Base-by-base conservation (phyloP, 2,329 filamentous ascomycete species). In the Chaetoscypha palmicola region DNA sequence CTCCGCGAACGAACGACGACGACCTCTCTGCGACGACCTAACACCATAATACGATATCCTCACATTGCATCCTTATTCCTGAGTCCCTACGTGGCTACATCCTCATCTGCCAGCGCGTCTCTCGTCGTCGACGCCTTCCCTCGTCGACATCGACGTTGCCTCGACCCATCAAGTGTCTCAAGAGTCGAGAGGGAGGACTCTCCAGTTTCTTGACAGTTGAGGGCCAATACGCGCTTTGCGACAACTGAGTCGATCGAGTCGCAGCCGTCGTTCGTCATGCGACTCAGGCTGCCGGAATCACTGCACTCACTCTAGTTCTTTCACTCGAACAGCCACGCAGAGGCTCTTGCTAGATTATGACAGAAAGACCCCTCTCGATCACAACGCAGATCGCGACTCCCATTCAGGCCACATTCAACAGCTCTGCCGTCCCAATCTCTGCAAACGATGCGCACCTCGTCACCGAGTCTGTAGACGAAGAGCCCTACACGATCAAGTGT, bases 401-500 rank as follows among this genome's bases (percentile, higher is more conserved):
- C 45, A 52, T 45, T 34, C 58, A 55, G 42, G 45, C 48, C 41
- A 48, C 55, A 38, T 49, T 52, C 33, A 49, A 51, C 42, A n/a
- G n/a, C n/a, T 42, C 57, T 26, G 41, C 53, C 14, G 39, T 46
- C 23, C 45, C 53, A 19, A 47, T 50, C 39, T 51, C 54, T 30
- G 32, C 47, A 26, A 49, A 50, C 43, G 59, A 59, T 56, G 56
- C 54, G 52, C 55, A 45, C 31, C 45, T 49, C 31, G 46, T 55
- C 41, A 64, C 66, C 55, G 74, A 82, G 66, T 64, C 66, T 45
- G 66, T 64, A 59, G 79, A 82, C 51, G 85, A 90, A 67, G 85
- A 91, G 66, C 84, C 84, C 14, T 94, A 94, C 66, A 94, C 87
- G 47, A 96, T 97, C 71, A 95, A 94, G 73, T 98, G 92, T 76